Conservation (phyloP, 148 eudicot genomes). For the Agrostemma githago region DNA sequence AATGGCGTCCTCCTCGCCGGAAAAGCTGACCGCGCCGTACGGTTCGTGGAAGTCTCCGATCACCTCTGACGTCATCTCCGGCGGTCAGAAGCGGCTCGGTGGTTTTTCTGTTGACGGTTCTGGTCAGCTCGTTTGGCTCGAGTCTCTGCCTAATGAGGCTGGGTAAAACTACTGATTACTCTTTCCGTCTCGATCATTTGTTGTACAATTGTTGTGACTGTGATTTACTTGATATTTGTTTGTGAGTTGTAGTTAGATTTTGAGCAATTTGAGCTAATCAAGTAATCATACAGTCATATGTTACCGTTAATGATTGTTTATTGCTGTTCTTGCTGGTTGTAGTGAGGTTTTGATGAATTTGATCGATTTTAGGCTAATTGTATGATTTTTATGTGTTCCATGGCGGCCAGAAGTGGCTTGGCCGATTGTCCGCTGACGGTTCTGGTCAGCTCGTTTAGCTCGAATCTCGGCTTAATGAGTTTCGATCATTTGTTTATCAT, state of each 20-base stretch:
- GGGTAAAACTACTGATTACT: constrained; percentile 38
- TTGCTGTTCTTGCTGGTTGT: neutral
- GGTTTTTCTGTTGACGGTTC: constrained; percentile 60
- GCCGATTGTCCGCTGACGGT: constrained; percentile 64
- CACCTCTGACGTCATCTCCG: constrained; percentile 71
- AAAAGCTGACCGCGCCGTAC: constrained; percentile 53
- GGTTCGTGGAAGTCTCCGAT: constrained; percentile 94
- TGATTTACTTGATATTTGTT: neutral
- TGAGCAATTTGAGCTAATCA: neutral
- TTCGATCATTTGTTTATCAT: neutral
- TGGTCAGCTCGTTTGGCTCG: constrained; percentile 76
- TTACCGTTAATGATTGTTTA: no score
- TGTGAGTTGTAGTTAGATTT: neutral
- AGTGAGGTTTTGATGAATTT: neutral
- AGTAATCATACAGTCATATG: no score
- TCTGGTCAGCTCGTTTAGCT: constrained; percentile 67
- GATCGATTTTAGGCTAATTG: no score
- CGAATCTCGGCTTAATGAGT: constrained; percentile 73
- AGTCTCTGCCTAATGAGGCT: constrained; percentile 74
- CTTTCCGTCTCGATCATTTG: neutral
- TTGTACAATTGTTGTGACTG: no score
- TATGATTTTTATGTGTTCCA: constrained; percentile 21
- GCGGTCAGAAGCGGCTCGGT: constrained; percentile 68
- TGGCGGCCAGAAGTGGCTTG: constrained; percentile 67
- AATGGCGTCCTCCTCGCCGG: constrained; percentile 24